Percentiles rank a stretch among this genome's conserved stretches.
These are phyloP conservation scores for Dipteronia dyeriana DNA, from an alignment of 345 rosid genomes.

Conservation along the genomic window DNA sequence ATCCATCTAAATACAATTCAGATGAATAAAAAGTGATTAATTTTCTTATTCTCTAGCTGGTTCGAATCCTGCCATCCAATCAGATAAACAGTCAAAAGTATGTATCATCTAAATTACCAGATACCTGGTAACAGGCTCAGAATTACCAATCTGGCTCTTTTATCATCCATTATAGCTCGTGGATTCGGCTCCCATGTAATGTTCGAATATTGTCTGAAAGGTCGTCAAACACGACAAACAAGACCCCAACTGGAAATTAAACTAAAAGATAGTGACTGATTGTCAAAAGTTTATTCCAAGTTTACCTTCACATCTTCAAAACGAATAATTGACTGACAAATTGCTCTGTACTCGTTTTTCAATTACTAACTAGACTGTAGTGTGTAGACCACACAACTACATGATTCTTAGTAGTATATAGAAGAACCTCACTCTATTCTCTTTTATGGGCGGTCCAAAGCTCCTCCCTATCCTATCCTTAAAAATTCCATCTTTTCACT, in stretches of 20 bases:
- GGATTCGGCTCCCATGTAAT: neutral
- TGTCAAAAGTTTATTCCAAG: constrained; percentile 18
- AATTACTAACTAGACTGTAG: no score
- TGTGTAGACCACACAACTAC: neutral
- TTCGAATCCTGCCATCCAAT: neutral
- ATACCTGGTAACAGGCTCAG: neutral
- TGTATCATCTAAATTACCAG: neutral
- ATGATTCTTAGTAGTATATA: neutral
- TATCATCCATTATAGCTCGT: no score
- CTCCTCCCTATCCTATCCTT: constrained; percentile 2
- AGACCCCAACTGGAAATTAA: constrained; percentile 1
- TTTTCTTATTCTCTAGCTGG: neutral
- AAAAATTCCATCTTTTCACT: neutral
- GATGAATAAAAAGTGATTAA: neutral
- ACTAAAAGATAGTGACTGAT: neutral
- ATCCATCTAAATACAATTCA: neutral
- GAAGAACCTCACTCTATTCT: constrained; percentile 5
- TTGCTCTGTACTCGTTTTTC: neutral
- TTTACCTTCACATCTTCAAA: neutral
- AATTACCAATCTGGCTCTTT: neutral
- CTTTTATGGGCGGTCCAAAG: constrained; percentile 8
- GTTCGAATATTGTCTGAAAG: constrained; percentile 3
- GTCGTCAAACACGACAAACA: neutral
- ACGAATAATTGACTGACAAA: constrained; percentile 6
- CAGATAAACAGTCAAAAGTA: neutral